Base-by-base conservation (phyloP, 495 filamentous ascomycete species). In the Neurospora sp. region DNA sequence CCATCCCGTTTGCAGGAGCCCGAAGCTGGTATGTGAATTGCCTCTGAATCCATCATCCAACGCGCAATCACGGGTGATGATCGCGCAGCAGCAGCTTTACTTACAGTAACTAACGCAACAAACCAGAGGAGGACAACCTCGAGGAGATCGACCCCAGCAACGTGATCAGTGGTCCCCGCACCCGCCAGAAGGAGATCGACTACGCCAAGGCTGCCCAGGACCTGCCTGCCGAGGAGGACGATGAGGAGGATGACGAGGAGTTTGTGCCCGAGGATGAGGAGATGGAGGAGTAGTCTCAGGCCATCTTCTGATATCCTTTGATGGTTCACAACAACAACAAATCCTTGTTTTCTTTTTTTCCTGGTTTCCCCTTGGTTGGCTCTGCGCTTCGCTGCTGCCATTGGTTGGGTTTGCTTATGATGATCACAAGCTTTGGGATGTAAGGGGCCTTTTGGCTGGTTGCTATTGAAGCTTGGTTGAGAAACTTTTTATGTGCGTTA, bases 131-230 rank as follows among this genome's bases (percentile, higher is more conserved):
- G 11, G 93, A 96, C 77, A 90, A 92, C 82, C 89, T 97, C 84
- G 92, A 94, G 80, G 94, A 94, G 81, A 96, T 98, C 80, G 93
- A 96, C 79, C 82, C 87, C 44, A 86, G 88, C 75, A 98, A 98
- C 86, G 97, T 98, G 83, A 89, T 98, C 78, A 61, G 27, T 35
- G 92, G 92, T 78, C 88, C 91, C 53, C 94, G 96, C 80, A 99
- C 96, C 46, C 94, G 96, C 76, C 91, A 92, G 75, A 83, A 82
- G 59, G 91, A 91, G 79, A 93, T 96, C 75, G 91, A 97, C 84
- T 96, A 91, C 80, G 91, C 89, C 75, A 91, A 94, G 81, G 92
- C 92, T 11, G 91, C 91, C n/a, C 81, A 88, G 76, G 86, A 89
- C 79, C 85, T 87, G 70, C 91, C 90, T 14, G 85, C 85, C 44